phyloP scores from a whole-genome alignment of 164 flowering plant genomes.

The Stephania japonica region DNA sequence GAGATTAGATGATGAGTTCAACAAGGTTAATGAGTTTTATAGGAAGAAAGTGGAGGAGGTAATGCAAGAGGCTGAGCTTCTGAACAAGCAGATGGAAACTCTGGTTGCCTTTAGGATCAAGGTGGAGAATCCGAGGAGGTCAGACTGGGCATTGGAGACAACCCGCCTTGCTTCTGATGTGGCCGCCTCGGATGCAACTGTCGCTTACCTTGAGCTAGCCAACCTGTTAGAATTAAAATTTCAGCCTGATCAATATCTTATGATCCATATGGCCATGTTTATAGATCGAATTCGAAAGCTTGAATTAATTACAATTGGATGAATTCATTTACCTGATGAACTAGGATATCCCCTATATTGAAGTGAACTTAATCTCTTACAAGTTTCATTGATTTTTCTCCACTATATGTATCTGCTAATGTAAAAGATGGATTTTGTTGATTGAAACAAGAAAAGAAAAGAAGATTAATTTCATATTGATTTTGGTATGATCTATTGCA shows the following conservation, averaged over 20 bases:
- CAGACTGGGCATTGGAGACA: conserved; percentile 17
- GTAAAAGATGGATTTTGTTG: not conserved
- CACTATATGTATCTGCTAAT: not conserved
- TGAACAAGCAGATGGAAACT: conserved; percentile 62
- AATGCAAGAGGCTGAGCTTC: conserved; percentile 40
- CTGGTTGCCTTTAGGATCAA: conserved; percentile 51
- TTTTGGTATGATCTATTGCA: conserved; percentile 19
- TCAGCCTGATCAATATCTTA: no score
- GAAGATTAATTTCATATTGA: not conserved
- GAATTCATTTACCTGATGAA: no score
- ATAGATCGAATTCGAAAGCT: no score
- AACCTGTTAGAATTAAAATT: no score
- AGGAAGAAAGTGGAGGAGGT: conserved; percentile 46
- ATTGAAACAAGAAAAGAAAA: not conserved
- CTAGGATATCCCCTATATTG: no score
- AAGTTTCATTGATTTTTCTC: not conserved
- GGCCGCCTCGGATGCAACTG: conserved; percentile 16
- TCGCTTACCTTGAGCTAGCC: not conserved
- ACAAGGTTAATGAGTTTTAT: conserved; percentile 55
- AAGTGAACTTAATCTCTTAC: no score
- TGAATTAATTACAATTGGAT: no score
- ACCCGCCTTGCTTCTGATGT: conserved; percentile 20
- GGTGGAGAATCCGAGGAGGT: conserved; percentile 39
- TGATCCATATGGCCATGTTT: no score
- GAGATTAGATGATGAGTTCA: conserved; percentile 62